A percentile compares a stretch with the other conserved stretches of the same genome.
Evolutionary conservation across 176 grass and related monocot species (phyloP).

Genomic region (Oryza punctata): DNA sequence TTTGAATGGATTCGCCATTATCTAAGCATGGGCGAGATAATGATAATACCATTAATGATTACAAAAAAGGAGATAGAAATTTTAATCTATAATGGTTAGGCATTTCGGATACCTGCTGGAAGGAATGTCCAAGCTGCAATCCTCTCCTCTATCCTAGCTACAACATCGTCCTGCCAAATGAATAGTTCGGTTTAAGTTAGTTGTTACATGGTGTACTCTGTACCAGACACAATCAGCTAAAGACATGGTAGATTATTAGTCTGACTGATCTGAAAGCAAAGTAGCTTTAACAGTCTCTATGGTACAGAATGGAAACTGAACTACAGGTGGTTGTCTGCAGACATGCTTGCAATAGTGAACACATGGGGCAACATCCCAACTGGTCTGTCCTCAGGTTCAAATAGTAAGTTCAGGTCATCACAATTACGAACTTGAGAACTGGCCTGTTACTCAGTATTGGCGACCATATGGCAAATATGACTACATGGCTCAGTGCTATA

Average conservation of each 20-base stretch:
- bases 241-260: neutral
- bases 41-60: constrained; percentile 20
- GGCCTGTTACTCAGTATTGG: neutral
- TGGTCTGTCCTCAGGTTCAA: neutral
- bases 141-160: constrained; percentile 71
- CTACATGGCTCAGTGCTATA: constrained; percentile 2
- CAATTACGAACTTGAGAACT: constrained; percentile 8
- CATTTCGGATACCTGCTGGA: constrained; percentile 57
- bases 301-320: constrained; percentile 14
- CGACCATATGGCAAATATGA: neutral
- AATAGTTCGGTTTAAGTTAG: constrained; percentile 23
- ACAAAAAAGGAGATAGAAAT: constrained; percentile 1
- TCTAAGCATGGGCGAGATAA: constrained; percentile 44
- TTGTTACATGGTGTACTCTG: neutral
- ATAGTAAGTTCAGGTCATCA: constrained; percentile 1
- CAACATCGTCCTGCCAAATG: constrained; percentile 73
- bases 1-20: constrained; percentile 84
- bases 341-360: neutral
- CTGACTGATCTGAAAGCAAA: constrained; percentile 5
- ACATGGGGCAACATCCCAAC: neutral
- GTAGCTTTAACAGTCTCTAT: constrained; percentile 10
- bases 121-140: constrained; percentile 89
- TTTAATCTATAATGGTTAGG: neutral
- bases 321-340: neutral
- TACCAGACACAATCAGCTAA: neutral